A percentile compares a stretch with the other conserved stretches of the same genome.
Conservation (phyloP, 495 filamentous ascomycete species). For the Aspergillus bertholletiae region DNA sequence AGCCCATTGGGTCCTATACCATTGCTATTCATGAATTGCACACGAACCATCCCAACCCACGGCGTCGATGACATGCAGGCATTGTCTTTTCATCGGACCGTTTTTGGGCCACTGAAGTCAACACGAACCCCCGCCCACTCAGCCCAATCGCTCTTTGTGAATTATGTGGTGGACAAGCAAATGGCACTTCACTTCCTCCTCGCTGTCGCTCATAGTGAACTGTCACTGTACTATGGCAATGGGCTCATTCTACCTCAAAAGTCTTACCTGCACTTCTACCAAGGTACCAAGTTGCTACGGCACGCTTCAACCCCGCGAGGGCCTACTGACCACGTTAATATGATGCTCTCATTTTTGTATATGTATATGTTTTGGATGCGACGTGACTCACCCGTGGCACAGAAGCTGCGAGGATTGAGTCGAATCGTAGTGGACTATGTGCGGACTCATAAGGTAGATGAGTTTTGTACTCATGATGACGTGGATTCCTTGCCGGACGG, state of each 20-base stretch:
- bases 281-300: constrained; percentile 5
- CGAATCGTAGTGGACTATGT: constrained; percentile 1
- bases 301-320: neutral
- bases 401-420: constrained; percentile 7
- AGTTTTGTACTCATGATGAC: constrained; percentile 7
- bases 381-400: neutral
- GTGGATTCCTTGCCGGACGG: neutral
- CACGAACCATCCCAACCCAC: neutral
- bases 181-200: constrained; percentile 17
- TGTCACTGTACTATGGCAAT: constrained; percentile 9
- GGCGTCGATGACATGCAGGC: constrained; percentile 11
- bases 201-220: constrained; percentile 14
- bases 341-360: constrained; percentile 13
- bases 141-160: constrained; percentile 14
- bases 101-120: constrained; percentile 13
- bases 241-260: constrained; percentile 2
- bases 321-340: constrained; percentile 5
- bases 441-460: neutral
- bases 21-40: neutral
- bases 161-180: constrained; percentile 3
- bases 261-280: constrained; percentile 7
- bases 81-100: constrained; percentile 8
- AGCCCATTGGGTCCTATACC: neutral
- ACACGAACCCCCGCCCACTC: constrained; percentile 4
- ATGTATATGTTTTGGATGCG: constrained; percentile 18